These are phyloP conservation scores for Euphorbia celastroides DNA, from an alignment of 441 rosid genomes.

Conservation along the genomic window DNA sequence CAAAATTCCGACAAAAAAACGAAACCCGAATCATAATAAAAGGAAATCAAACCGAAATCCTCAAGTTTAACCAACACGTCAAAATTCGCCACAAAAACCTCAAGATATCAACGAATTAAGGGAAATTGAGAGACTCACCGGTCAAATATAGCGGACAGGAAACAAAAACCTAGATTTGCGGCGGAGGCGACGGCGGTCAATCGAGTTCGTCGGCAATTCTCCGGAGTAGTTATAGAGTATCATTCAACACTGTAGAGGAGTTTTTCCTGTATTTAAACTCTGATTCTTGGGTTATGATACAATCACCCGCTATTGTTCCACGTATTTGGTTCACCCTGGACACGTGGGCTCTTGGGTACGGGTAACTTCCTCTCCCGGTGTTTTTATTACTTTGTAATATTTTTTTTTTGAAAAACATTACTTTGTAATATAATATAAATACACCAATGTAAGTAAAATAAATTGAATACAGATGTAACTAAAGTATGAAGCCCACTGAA, in stretches of 20 bases:
- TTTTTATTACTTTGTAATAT: no score
- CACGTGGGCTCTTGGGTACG: conserved; percentile 16
- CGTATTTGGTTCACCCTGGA: conserved; percentile 1
- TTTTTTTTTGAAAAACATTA: no score
- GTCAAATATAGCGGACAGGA: background rate
- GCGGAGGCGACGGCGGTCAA: conserved; percentile 25
- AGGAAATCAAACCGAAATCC: background rate
- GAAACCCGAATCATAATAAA: no score
- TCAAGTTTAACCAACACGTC: no score
- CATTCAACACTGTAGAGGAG: background rate
- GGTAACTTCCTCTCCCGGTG: conserved; percentile 2
- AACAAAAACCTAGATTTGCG: conserved; percentile 32
- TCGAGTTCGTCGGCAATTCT: conserved; percentile 12
- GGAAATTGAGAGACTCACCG: conserved; percentile 23
- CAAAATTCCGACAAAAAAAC: no score
- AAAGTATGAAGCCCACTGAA: no score
- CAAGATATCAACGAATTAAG: background rate
- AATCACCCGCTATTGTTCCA: conserved; percentile 15
- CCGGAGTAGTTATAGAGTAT: background rate
- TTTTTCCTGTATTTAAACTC: conserved; percentile 10
- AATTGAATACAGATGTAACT: no score
- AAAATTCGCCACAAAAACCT: background rate
- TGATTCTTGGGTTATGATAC: conserved; percentile 12
- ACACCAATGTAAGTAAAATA: no score
- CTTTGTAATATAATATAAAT: no score